phyloP scores from a whole-genome alignment of 2,329 filamentous ascomycete species.

The Colletotrichum orchidophilum region DNA sequence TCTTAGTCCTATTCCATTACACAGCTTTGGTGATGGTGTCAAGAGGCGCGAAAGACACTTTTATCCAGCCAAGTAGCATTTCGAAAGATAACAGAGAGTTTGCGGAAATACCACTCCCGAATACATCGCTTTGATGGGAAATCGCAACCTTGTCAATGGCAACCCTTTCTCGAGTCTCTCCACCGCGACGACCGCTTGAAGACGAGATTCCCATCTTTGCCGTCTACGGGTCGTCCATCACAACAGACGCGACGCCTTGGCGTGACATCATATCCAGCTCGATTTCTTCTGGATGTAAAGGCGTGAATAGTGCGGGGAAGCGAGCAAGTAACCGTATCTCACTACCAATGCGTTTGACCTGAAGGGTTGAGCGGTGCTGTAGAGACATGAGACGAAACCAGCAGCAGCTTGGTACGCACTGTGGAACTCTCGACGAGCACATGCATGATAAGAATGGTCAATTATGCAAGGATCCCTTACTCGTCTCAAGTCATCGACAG shows the following conservation, averaged over 20 bases:
- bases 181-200: too few relatives aligned
- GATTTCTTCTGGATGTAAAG: neutral
- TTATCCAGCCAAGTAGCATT: neutral
- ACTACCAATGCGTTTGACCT: neutral
- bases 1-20: neutral
- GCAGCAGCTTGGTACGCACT: neutral
- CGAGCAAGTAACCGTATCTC: neutral
- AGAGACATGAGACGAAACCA: slow-evolving; percentile 9
- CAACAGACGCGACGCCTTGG: slow-evolving; percentile 3
- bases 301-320: neutral
- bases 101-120: neutral
- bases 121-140: neutral
- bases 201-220: neutral
- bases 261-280: neutral
- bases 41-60: neutral
- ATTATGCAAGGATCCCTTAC: neutral
- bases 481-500: neutral
- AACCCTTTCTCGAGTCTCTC: neutral
- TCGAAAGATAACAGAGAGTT: neutral
- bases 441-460: neutral
- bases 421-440: neutral
- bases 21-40: neutral
- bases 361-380: neutral
- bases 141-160: too few relatives aligned
- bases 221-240: neutral